Evolutionary conservation across 225 moss, liverwort and hornwort species (phyloP), one percentile per base, ranked within the genome.

Genomic region (Straminergon stramineum): DNA sequence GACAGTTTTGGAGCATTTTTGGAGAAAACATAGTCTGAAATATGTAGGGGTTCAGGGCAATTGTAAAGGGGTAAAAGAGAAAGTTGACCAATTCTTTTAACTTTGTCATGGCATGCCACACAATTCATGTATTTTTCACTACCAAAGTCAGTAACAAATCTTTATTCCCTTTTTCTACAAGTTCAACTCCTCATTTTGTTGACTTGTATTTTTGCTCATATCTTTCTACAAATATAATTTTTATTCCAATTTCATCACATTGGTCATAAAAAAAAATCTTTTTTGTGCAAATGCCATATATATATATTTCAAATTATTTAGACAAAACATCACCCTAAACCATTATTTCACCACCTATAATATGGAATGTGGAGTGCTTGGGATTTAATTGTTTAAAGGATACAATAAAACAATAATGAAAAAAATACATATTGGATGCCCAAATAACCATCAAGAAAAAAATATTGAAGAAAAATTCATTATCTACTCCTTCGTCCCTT

Each of bases 101-200:
- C 41, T 71, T 13, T 69, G 23, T 15, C 73, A 73, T 9, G 5
- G 5, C 43, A 43, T 73, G 16, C 15, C 2, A 73, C 3, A 0
- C 6, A 45, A 6, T 45, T 45, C 10, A 28, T 17, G 6, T 45
- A 27, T 74, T 74, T 2, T 45, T 74, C 1, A 28, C 15, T 45
- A 74, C 10, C 3, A 48, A 75, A 48, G 9, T 75, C 75, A 48
- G 48, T 48, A 7, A 51, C 5, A 75, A 18, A 51, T 75, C 0
- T 2, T 48, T 10, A 48, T 31, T 19, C 0, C 5, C 4, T 75
- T 75, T 17, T 10, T 27, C 5, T 75, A 31, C 0, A 1, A 2
- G 2, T 31, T 48, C 11, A 48, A 48, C 1, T 1, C 0, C 0
- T 1, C 52, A 20, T 51, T 51, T 19, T 32, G 12, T 51, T 18